Percentiles rank a stretch among this genome's conserved stretches.
Evolutionary conservation across 1,284 basidiomycete species (phyloP).

Genomic region (Pseudomicrostroma phylloplanum): DNA sequence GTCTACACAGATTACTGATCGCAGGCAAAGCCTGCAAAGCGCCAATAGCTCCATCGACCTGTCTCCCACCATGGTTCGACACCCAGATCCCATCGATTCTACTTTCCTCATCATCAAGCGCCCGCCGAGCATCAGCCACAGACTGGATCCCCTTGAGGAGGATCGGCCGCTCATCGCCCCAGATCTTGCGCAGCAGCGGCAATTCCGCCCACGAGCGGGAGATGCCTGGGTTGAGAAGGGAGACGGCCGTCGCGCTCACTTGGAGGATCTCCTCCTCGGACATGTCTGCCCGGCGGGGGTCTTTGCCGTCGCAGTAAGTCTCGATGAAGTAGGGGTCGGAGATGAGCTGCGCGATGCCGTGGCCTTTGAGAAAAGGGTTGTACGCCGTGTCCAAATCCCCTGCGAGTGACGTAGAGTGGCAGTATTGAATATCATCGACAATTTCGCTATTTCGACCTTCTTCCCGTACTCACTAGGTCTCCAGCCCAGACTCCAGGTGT

Average conservation of each 20-base stretch:
- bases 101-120: slow-evolving; percentile 20
- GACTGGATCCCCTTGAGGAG: slow-evolving; percentile 44
- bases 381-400: slow-evolving; percentile 48
- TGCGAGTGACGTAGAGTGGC: neutral
- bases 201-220: slow-evolving; percentile 42
- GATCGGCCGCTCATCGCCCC: slow-evolving; percentile 31
- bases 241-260: slow-evolving; percentile 30
- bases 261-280: slow-evolving; percentile 32
- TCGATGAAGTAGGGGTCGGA: slow-evolving; percentile 42
- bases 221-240: slow-evolving; percentile 33
- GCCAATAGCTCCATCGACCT: slow-evolving; percentile 41
- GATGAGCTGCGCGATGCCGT: slow-evolving; percentile 39
- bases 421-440: no score
- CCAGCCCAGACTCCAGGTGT: slow-evolving; percentile 38
- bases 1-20: slow-evolving; percentile 20
- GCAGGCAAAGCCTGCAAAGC: slow-evolving; percentile 30
- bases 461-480: slow-evolving; percentile 9
- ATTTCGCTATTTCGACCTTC: no score
- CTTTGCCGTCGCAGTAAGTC: slow-evolving; percentile 36
- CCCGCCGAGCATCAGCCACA: slow-evolving; percentile 31
- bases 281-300: slow-evolving; percentile 23
- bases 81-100: slow-evolving; percentile 45
- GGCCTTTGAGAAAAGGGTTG: slow-evolving; percentile 61
- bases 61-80: slow-evolving; percentile 46
- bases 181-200: slow-evolving; percentile 26